Conservation (phyloP, 257 asterid genomes). For the Misopates orontium region DNA sequence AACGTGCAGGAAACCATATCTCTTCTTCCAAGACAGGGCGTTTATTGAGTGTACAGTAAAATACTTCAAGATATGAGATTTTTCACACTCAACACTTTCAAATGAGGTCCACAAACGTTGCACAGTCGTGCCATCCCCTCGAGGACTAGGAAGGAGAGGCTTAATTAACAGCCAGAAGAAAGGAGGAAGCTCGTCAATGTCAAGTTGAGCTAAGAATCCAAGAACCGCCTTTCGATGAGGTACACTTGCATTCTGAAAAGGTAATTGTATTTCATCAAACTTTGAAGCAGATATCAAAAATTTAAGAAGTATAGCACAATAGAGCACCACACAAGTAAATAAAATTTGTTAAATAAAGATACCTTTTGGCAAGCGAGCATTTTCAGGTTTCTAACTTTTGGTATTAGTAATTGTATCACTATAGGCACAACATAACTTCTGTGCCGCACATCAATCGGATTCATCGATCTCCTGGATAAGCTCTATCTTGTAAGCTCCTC, state of each 20-base stretch:
- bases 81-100: conserved; percentile 38
- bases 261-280: conserved; percentile 15
- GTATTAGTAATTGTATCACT: conserved; percentile 64
- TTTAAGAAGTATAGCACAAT: conserved; percentile 10
- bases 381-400: conserved; percentile 82
- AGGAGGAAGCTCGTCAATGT: conserved; percentile 77
- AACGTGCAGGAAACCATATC: conserved; percentile 77
- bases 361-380: conserved; percentile 83
- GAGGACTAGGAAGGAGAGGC: conserved; percentile 55
- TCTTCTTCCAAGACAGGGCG: conserved; percentile 74
- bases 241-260: conserved; percentile 65
- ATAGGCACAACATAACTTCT: conserved; percentile 71
- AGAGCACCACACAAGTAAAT: conserved; percentile 14
- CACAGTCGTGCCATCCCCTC: conserved; percentile 38
- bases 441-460: conserved; percentile 59
- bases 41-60: conserved; percentile 52
- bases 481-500: conserved; percentile 93
- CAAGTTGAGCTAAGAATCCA: conserved; percentile 82
- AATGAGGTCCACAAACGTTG: conserved; percentile 32
- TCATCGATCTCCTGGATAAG: conserved; percentile 59
- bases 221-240: conserved; percentile 81
- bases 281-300: conserved; percentile 21
- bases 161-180: conserved; percentile 70
- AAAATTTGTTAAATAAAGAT: conserved; percentile 18
- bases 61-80: conserved; percentile 52